Conservation (phyloP, 2,329 filamentous ascomycete genomes). For the Clonostachys sp. region DNA sequence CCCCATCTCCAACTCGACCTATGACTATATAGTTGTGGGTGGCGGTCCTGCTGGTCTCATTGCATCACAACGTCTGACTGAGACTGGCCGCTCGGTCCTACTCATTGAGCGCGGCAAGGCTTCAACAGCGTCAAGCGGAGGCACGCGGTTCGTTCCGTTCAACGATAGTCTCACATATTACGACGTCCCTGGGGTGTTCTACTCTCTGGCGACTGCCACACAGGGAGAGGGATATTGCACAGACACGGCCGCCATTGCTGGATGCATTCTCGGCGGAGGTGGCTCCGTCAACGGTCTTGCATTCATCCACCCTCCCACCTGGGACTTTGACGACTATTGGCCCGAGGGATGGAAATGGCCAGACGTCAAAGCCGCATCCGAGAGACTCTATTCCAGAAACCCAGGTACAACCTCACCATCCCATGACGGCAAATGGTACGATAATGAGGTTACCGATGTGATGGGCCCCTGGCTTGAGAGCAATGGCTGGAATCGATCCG, state of each 20-base stretch:
- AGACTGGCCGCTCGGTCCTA: constrained; percentile 59
- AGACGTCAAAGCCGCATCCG: constrained; percentile 45
- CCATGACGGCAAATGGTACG: constrained; percentile 60
- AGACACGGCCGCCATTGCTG: constrained; percentile 27
- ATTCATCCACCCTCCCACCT: constrained; percentile 59
- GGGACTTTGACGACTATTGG: constrained; percentile 65
- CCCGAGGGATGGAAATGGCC: constrained; percentile 63
- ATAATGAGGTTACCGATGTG: constrained; percentile 59
- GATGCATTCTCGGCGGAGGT: constrained; percentile 62
- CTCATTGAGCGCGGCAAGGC: constrained; percentile 55
- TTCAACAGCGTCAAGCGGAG: constrained; percentile 59
- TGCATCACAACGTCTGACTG: constrained; percentile 41
- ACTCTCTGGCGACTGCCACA: constrained; percentile 19
- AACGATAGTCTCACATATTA: constrained; percentile 60
- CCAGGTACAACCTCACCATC: constrained; percentile 54
- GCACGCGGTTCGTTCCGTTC: constrained; percentile 57
- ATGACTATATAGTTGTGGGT: constrained; percentile 17
- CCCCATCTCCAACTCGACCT: constrained; percentile 1
- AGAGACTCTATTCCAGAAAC: constrained; percentile 54
- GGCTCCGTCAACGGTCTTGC: constrained; percentile 64
- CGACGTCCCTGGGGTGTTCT: constrained; percentile 66
- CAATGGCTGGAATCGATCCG: constrained; percentile 58
- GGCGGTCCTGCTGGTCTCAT: constrained; percentile 14
- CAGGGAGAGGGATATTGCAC: constrained; percentile 7
- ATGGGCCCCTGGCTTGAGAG: constrained; percentile 52